Percentiles rank a stretch among this genome's conserved stretches.
These are phyloP conservation scores for Mangifera indica DNA, from an alignment of 345 rosid genomes.

Conservation along the genomic window DNA sequence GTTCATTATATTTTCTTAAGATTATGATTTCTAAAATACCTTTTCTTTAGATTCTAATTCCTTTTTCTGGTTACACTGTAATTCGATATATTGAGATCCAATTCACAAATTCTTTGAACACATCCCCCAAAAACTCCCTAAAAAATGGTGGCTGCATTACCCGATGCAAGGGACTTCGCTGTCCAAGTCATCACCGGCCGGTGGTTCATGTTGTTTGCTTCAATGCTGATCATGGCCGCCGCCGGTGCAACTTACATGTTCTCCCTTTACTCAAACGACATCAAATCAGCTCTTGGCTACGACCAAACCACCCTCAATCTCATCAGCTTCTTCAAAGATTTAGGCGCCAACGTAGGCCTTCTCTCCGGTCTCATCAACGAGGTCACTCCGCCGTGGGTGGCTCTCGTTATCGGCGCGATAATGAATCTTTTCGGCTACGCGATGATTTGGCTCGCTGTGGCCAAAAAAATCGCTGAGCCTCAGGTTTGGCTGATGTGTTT, in stretches of 20 bases:
- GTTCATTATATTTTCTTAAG: too few species aligned
- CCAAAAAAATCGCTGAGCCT: constrained; percentile 33
- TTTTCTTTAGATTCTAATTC: too few species aligned
- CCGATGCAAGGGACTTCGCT: constrained; percentile 28
- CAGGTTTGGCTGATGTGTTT: constrained; percentile 64
- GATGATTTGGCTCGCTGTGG: constrained; percentile 68
- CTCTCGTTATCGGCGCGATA: constrained; percentile 45
- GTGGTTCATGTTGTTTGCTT: constrained; percentile 64
- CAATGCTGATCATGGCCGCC: constrained; percentile 55
- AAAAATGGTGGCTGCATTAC: constrained; percentile 29
- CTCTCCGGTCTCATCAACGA: constrained; percentile 59
- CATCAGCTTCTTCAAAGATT: constrained; percentile 64
- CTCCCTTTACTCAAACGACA: constrained; percentile 42
- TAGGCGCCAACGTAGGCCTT: constrained; percentile 55
- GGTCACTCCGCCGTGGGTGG: constrained; percentile 68
- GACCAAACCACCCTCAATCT: constrained; percentile 62
- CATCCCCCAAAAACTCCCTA: too few species aligned
- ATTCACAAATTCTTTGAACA: too few species aligned
- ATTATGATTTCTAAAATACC: too few species aligned
- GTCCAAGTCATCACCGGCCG: constrained; percentile 43
- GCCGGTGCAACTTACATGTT: constrained; percentile 73
- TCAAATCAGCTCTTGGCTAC: constrained; percentile 41
- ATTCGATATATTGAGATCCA: too few species aligned
- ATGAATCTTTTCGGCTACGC: constrained; percentile 63
- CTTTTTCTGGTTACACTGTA: too few species aligned